These are phyloP conservation scores for Leptodontidium sp. DNA, from an alignment of 2,329 filamentous ascomycete species.

Conservation along the genomic window DNA sequence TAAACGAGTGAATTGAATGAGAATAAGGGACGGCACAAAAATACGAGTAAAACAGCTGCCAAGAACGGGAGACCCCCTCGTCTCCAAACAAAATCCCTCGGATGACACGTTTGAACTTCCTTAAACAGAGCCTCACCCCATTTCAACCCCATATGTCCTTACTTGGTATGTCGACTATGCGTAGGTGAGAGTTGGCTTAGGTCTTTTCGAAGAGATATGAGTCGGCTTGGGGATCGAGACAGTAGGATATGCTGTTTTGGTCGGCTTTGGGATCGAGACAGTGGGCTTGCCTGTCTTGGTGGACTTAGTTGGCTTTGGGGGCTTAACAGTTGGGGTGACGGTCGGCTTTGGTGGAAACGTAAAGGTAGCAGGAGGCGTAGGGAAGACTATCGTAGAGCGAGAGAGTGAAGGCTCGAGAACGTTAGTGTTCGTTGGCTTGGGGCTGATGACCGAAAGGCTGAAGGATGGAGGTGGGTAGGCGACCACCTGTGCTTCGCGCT, in stretches of 20 bases:
- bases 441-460: constrained; percentile 1
- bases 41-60: neutral
- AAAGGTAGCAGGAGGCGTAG: neutral
- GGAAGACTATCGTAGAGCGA: constrained; percentile 5
- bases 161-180: neutral
- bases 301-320: constrained; percentile 1
- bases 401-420: constrained; percentile 9
- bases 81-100: neutral
- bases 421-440: constrained; percentile 7
- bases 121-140: neutral
- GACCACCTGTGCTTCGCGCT: neutral
- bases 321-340: neutral
- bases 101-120: neutral
- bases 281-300: neutral
- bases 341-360: constrained; percentile 11
- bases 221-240: neutral
- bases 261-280: constrained; percentile 9
- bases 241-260: neutral
- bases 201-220: constrained; percentile 5
- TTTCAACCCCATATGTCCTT: neutral
- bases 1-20: neutral
- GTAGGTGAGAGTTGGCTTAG: neutral
- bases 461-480: constrained; percentile 4
- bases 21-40: neutral
- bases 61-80: neutral